phyloP scores from a whole-genome alignment of 371 early-diverging fungal genomes.

The Mortierella sp. region DNA sequence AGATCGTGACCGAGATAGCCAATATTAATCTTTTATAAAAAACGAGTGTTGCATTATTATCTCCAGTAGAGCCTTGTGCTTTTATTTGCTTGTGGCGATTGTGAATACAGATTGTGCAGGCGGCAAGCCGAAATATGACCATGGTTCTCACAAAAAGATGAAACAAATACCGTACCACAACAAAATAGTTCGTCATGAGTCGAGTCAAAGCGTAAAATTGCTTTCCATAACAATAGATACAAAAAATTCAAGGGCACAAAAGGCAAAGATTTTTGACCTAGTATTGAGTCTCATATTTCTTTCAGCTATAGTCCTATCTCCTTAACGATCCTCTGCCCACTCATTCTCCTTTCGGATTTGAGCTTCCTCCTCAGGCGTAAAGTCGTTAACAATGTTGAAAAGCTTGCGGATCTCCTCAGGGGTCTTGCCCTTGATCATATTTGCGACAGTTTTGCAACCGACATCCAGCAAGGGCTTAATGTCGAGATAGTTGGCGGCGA shows the following conservation, averaged over 20 bases:
- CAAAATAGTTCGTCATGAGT: too few relatives aligned
- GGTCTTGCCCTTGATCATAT: slow-evolving; percentile 96
- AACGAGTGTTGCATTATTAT: too few relatives aligned
- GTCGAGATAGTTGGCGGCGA: slow-evolving; percentile 97
- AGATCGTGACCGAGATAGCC: slow-evolving; percentile 2
- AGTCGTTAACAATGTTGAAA: slow-evolving; percentile 96
- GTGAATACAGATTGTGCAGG: too few relatives aligned
- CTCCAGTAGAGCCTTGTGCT: too few relatives aligned
- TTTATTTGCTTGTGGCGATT: too few relatives aligned
- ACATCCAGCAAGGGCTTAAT: slow-evolving; percentile 95
- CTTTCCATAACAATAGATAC: too few relatives aligned
- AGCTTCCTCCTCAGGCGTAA: slow-evolving; percentile 97
- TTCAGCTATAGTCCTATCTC: slow-evolving; percentile 4
- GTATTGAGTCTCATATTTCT: neutral
- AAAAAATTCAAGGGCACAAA: too few relatives aligned
- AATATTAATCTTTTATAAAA: neutral
- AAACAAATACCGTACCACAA: too few relatives aligned
- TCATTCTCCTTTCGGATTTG: slow-evolving; percentile 92
- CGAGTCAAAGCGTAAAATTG: too few relatives aligned
- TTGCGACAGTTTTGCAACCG: slow-evolving; percentile 98
- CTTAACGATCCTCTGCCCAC: slow-evolving; percentile 90
- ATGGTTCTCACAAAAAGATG: too few relatives aligned
- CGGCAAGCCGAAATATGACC: too few relatives aligned
- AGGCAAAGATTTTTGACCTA: neutral
- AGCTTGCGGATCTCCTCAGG: slow-evolving; percentile 94